A percentile compares a stretch with the other conserved stretches of the same genome.
Conservation (phyloP, 2,329 filamentous ascomycete species). For the Nigrospora oryzae region DNA sequence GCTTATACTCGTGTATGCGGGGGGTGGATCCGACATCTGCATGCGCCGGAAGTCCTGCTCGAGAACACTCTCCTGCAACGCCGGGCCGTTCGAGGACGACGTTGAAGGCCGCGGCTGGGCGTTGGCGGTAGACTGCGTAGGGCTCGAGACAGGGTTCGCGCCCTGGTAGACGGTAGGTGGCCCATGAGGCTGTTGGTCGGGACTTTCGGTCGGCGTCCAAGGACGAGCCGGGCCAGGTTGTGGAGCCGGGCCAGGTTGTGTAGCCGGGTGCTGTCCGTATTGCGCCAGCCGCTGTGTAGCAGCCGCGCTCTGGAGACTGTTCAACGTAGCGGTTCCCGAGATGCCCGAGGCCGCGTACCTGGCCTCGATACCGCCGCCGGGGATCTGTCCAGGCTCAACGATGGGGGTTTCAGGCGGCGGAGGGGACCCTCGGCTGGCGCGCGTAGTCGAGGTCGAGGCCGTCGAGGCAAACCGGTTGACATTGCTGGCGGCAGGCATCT, state of each 20-base stretch:
- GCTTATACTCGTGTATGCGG: conserved; percentile 83
- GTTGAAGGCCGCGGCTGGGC: conserved; percentile 26
- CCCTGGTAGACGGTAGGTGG: conserved; percentile 91
- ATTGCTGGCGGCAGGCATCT: conserved; percentile 33
- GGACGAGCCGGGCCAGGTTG: conserved; percentile 50
- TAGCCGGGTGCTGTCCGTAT: conserved; percentile 51
- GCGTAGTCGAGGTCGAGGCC: conserved; percentile 86
- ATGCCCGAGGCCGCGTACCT: conserved; percentile 88
- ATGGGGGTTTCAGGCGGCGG: conserved; percentile 91
- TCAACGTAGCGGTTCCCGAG: conserved; percentile 75
- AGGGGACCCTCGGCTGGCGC: conserved; percentile 84
- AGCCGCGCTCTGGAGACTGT: conserved; percentile 70
- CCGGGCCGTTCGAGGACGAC: conserved; percentile 11
- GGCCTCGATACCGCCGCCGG: conserved; percentile 78
- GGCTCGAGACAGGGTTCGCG: conserved; percentile 55
- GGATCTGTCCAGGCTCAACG: conserved; percentile 60
- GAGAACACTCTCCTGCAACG: conserved; percentile 59
- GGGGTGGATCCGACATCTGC: conserved; percentile 74
- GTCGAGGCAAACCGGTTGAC: conserved; percentile 67
- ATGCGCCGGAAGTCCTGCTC: conserved; percentile 82
- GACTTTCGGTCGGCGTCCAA: conserved; percentile 92
- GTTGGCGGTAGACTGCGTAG: conserved; percentile 36
- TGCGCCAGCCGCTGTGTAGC: conserved; percentile 75
- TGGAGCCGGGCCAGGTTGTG: conserved; percentile 31
- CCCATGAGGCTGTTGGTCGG: conserved; percentile 78